Evolutionary conservation across 179 eudicot genomes (phyloP).

Genomic region (Spergularia azorica): DNA sequence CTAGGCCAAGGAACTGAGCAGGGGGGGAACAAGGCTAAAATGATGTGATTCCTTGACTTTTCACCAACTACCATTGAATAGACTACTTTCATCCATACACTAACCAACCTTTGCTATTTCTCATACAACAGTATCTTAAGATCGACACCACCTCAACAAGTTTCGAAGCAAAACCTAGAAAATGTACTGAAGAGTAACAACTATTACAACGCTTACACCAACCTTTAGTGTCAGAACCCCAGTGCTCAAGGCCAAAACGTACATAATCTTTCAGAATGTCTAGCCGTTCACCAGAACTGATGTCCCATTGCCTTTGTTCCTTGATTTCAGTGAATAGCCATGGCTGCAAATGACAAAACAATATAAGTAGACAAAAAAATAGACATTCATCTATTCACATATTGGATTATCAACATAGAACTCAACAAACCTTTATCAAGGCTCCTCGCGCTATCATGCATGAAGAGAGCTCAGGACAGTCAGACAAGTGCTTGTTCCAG

Average conservation of each 20-base stretch:
- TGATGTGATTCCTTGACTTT: neutral
- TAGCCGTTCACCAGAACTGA: constrained; percentile 82
- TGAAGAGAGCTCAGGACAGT: constrained; percentile 83
- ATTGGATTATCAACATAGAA: neutral
- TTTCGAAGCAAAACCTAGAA: neutral
- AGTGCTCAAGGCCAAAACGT: constrained; percentile 89
- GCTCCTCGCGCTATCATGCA: constrained; percentile 99
- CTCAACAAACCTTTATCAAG: constrained; percentile 69
- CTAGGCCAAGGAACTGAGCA: neutral
- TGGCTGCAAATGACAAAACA: constrained; percentile 58
- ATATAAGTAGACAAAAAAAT: neutral
- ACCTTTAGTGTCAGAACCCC: constrained; percentile 99
- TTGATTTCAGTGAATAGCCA: constrained; percentile 98
- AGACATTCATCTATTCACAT: neutral
- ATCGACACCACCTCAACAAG: neutral
- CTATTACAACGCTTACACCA: constrained; percentile 6
- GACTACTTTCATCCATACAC: neutral
- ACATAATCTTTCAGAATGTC: constrained; percentile 82
- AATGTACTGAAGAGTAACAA: neutral
- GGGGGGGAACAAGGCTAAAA: neutral
- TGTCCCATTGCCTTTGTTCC: constrained; percentile 98
- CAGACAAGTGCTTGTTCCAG: constrained; percentile 76
- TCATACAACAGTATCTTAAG: neutral
- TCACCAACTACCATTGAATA: neutral
- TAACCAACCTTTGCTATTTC: neutral